Conservation (phyloP, 1,284 basidiomycete species). For the Golubevia sp. region DNA sequence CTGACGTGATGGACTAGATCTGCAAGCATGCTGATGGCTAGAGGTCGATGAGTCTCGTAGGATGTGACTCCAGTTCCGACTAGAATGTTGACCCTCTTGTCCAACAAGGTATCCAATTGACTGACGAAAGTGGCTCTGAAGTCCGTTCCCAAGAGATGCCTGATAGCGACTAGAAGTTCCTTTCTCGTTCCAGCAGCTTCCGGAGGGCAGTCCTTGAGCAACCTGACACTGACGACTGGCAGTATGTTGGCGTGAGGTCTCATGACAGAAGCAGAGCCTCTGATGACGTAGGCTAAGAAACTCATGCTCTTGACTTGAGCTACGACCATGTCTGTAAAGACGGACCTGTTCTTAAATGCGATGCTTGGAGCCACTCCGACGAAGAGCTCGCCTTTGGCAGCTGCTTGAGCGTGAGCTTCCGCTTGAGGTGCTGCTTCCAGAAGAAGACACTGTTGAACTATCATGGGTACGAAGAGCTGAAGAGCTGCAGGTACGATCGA, state of each 20-base stretch:
- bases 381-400: conserved; percentile 79
- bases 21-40: conserved; percentile 85
- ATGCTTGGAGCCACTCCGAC: conserved; percentile 75
- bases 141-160: conserved; percentile 83
- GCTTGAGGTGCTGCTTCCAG: conserved; percentile 78
- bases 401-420: conserved; percentile 77
- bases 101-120: conserved; percentile 85
- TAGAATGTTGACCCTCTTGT: conserved; percentile 77
- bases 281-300: conserved; percentile 87
- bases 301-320: conserved; percentile 87
- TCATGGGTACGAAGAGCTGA: conserved; percentile 71
- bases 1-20: conserved; percentile 93
- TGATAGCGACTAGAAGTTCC: conserved; percentile 90
- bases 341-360: conserved; percentile 75
- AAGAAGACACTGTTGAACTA: conserved; percentile 55
- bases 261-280: conserved; percentile 73
- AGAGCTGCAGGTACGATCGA: conserved; percentile 72
- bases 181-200: conserved; percentile 74
- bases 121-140: conserved; percentile 80
- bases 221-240: conserved; percentile 78
- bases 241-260: conserved; percentile 81
- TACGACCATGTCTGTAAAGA: conserved; percentile 86
- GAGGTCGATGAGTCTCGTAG: conserved; percentile 77
- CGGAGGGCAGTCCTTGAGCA: conserved; percentile 91
- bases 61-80: conserved; percentile 79